phyloP scores from a whole-genome alignment of 2,329 filamentous ascomycete genomes.

The Harringtonia lauricola region DNA sequence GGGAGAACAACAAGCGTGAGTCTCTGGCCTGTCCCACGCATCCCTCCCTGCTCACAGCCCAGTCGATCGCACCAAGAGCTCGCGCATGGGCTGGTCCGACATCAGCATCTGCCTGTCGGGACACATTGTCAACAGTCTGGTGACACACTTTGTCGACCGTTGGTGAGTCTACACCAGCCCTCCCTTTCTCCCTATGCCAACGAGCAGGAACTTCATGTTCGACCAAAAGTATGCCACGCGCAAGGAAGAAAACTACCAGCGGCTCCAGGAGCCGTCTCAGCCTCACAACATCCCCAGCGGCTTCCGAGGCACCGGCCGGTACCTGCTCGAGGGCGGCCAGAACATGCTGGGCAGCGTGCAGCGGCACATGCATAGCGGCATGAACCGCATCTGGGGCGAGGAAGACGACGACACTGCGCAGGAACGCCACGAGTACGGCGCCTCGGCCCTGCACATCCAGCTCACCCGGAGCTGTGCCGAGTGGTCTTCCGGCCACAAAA shows the following conservation, averaged over 20 bases:
- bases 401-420: conserved; percentile 11
- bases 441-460: conserved; percentile 31
- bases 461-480: conserved; percentile 36
- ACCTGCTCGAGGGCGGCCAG: conserved; percentile 15
- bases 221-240: conserved; percentile 61
- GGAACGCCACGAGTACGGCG: not conserved
- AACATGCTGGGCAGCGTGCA: conserved; percentile 18
- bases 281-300: conserved; percentile 9
- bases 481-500: conserved; percentile 41
- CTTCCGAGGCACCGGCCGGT: conserved; percentile 8
- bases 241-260: conserved; percentile 33
- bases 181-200: no score
- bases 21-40: not conserved
- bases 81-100: conserved; percentile 90
- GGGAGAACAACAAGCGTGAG: conserved; percentile 68
- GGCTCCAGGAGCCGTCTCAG: conserved; percentile 26
- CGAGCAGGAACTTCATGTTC: conserved; percentile 82
- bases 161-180: conserved; percentile 39
- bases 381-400: conserved; percentile 25
- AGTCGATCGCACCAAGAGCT: conserved; percentile 67
- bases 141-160: conserved; percentile 69
- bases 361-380: conserved; percentile 24
- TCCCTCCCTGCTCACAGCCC: not conserved
- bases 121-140: conserved; percentile 62
- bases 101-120: conserved; percentile 68